Conservation (phyloP, 2,329 filamentous ascomycete species). For the Fusarium goolgardi region DNA sequence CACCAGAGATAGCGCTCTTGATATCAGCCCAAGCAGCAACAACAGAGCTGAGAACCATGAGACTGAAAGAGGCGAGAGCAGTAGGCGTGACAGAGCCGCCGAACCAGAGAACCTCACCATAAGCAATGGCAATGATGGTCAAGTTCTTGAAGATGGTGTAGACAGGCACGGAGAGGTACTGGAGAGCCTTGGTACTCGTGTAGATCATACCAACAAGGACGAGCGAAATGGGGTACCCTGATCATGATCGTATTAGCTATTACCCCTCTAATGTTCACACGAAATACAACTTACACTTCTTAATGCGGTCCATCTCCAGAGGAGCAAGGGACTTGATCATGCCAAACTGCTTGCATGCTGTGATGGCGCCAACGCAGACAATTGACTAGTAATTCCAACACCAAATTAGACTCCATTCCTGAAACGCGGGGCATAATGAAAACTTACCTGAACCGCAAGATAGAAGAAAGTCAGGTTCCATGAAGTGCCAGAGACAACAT, state of each 20-base stretch:
- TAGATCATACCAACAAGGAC: conserved; percentile 99
- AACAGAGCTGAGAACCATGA: conserved; percentile 96
- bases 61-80: conserved; percentile 89
- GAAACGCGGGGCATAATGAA: conserved; percentile 5
- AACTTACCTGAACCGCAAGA: conserved; percentile 85
- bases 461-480: conserved; percentile 99
- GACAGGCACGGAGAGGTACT: conserved; percentile 96
- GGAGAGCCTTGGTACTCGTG: conserved; percentile 93
- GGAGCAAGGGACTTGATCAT: conserved; percentile 83
- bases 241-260: conserved; percentile 5
- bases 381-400: conserved; percentile 70
- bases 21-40: conserved; percentile 98
- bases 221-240: conserved; percentile 95
- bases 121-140: conserved; percentile 98
- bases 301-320: conserved; percentile 89
- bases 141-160: conserved; percentile 99
- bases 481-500: conserved; percentile 87
- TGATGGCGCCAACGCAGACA: conserved; percentile 87
- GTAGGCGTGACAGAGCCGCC: conserved; percentile 90
- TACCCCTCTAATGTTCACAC: neutral
- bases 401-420: conserved; percentile 4
- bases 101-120: conserved; percentile 98
- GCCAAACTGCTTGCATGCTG: conserved; percentile 81
- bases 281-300: conserved; percentile 76
- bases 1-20: conserved; percentile 79